phyloP scores from a whole-genome alignment of 2,329 filamentous ascomycete species.

The Arthrocladium fulminans region DNA sequence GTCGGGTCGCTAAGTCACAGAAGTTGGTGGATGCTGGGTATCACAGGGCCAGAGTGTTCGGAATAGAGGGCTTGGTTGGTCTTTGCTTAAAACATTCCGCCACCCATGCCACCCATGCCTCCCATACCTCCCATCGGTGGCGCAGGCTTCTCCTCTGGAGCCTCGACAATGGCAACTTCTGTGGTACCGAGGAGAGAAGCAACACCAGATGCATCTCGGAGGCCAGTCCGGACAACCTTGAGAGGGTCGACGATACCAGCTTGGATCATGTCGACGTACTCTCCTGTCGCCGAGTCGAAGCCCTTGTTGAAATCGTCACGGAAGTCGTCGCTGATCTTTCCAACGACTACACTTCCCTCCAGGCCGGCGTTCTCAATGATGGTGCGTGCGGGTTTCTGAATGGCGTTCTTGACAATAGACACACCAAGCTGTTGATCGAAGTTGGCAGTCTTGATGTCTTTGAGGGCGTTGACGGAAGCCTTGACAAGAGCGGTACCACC shows the following conservation, averaged over 20 bases:
- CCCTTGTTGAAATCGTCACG: slow-evolving; percentile 94
- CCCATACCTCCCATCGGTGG: slow-evolving; percentile 40
- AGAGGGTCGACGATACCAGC: slow-evolving; percentile 97
- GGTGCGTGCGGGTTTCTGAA: slow-evolving; percentile 84
- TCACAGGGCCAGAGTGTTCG: neutral
- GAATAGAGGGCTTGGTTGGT: too few species aligned
- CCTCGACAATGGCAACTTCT: slow-evolving; percentile 95
- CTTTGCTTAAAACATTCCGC: slow-evolving; percentile 55
- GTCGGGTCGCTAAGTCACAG: slow-evolving; percentile 9
- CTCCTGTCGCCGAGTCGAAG: slow-evolving; percentile 90
- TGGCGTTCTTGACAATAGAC: slow-evolving; percentile 94
- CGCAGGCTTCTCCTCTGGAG: slow-evolving; percentile 77
- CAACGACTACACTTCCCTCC: slow-evolving; percentile 91
- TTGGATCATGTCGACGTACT: slow-evolving; percentile 98
- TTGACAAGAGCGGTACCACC: slow-evolving; percentile 97
- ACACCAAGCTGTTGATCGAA: slow-evolving; percentile 99
- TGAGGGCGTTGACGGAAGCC: slow-evolving; percentile 82
- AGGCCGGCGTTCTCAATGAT: slow-evolving; percentile 97
- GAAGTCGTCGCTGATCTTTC: slow-evolving; percentile 94
- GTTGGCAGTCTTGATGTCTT: slow-evolving; percentile 77
- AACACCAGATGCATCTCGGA: slow-evolving; percentile 90
- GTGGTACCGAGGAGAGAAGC: slow-evolving; percentile 95
- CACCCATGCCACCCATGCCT: slow-evolving; percentile 53
- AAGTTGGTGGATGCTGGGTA: slow-evolving; percentile 1
- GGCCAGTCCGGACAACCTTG: slow-evolving; percentile 96